These are phyloP conservation scores for Penicillium simplicissimum DNA, from an alignment of 495 filamentous ascomycete species.

Conservation along the genomic window DNA sequence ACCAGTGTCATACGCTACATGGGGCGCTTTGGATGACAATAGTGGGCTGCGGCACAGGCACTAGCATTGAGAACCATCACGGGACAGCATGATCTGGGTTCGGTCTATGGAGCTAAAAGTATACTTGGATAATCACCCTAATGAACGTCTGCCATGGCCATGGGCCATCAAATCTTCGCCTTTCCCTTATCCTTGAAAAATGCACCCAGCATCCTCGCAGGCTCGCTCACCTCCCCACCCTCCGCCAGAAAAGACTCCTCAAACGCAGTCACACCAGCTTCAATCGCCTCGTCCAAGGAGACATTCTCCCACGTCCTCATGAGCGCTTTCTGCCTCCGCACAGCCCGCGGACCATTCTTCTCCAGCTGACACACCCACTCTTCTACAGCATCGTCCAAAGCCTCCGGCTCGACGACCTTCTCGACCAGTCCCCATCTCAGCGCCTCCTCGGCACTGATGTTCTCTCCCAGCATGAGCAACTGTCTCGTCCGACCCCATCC, in stretches of 20 bases:
- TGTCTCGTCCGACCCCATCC: slow-evolving; percentile 29
- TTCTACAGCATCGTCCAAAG: slow-evolving; percentile 28
- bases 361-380: slow-evolving; percentile 25
- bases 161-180: slow-evolving; percentile 1
- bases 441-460: slow-evolving; percentile 25
- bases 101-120: not conserved
- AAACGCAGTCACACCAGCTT: slow-evolving; percentile 25
- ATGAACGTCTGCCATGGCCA: not conserved
- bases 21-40: not conserved
- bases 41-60: not conserved
- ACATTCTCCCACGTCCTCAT: slow-evolving; percentile 28
- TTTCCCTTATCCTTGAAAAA: slow-evolving; percentile 15
- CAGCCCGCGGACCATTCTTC: slow-evolving; percentile 26
- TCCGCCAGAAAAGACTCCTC: slow-evolving; percentile 20
- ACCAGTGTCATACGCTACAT: not conserved
- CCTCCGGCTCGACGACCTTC: slow-evolving; percentile 24
- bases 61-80: not conserved
- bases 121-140: not conserved
- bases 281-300: slow-evolving; percentile 21
- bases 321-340: slow-evolving; percentile 27
- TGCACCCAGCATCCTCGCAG: slow-evolving; percentile 22
- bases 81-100: not conserved
- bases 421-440: slow-evolving; percentile 28
- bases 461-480: slow-evolving; percentile 28
- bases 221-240: slow-evolving; percentile 16